Base-by-base conservation (phyloP, 192 early-diverging fungal species). In the Chytriomyces sp. region DNA sequence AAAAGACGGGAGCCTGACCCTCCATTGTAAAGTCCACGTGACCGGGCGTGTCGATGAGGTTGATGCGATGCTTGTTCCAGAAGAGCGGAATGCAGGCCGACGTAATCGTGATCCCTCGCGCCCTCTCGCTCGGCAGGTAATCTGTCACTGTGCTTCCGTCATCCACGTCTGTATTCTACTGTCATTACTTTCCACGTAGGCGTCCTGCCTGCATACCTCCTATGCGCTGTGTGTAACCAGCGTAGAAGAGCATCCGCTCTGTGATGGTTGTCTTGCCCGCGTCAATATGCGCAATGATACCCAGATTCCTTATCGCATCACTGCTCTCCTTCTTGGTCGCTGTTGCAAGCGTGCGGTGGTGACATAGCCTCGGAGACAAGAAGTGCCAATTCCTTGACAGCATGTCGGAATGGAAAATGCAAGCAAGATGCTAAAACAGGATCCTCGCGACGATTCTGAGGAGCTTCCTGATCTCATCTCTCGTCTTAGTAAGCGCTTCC, bases 11-110 rank as follows among this genome's bases (percentile, higher is more conserved):
- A 22, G 14, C 28, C 30, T 22, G 17, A 68, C 65, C 65, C 55
- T 98, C 96, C 39, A 98, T 91, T 0, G 93, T 97, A 60, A 98
- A 98, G 80, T 98, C 95, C 0, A 93, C 92, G 52, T 97, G 96
- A 0, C 96, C 96, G 0, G 96, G 95, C 2, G 95, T 98, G 72
- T 98, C 96, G 39, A 98, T 96, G 49, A 98, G 73, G 79, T 98
- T 94, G 75, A 98, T 85, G 17, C 90, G 88, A 68, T 90, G 85
- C 41, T 76, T 80, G 32, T 81, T 52, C 84, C 85, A 89, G 17
- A 74, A 72, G 75, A 98, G 89, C 0, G 94, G 93, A 61, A 96
- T 96, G 25, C 94, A 93, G 0, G 96, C 96, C 1, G 92, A 93
- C 39, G 89, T 91, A 68, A 98, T 97, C 0, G 96, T 96, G 38